Evolutionary conservation across 441 rosid species (phyloP).

Genomic region (Populus hybrid): DNA sequence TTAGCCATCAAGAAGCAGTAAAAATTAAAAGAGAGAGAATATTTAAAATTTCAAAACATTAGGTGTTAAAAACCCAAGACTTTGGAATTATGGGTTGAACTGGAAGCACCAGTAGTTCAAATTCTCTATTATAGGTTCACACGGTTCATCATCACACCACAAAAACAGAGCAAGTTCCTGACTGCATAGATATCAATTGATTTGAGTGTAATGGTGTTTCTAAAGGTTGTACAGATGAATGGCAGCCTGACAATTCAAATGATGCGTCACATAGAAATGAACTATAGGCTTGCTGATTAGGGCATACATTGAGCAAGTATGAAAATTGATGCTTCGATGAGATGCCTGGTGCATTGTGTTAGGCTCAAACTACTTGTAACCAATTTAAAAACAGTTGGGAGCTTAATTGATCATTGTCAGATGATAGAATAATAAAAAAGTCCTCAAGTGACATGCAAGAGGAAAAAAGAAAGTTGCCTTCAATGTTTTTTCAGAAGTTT

Average conservation of each 20-base stretch:
- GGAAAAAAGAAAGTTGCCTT: neutral
- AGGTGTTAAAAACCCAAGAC: neutral
- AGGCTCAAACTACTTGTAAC: neutral
- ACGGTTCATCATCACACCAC: conserved; percentile 4
- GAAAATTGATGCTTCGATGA: conserved; percentile 2
- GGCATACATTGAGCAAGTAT: neutral
- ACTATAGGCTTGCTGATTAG: neutral
- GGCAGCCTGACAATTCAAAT: neutral
- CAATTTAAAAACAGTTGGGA: neutral
- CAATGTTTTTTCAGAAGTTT: neutral
- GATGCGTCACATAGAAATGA: neutral
- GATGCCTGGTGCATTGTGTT: neutral
- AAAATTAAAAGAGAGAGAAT: neutral
- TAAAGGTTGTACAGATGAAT: neutral
- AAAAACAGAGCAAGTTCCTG: neutral
- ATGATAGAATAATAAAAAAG: neutral
- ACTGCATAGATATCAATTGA: neutral
- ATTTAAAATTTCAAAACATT: neutral
- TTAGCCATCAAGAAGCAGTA: neutral
- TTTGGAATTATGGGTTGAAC: neutral
- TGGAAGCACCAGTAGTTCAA: neutral
- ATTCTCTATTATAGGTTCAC: neutral
- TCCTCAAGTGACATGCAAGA: neutral
- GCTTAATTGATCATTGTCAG: neutral
- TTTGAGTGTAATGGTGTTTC: neutral